These are phyloP conservation scores for Aureococcus anophagefferens DNA, from an alignment of 108 stramenopile species.

Conservation along the genomic window DNA sequence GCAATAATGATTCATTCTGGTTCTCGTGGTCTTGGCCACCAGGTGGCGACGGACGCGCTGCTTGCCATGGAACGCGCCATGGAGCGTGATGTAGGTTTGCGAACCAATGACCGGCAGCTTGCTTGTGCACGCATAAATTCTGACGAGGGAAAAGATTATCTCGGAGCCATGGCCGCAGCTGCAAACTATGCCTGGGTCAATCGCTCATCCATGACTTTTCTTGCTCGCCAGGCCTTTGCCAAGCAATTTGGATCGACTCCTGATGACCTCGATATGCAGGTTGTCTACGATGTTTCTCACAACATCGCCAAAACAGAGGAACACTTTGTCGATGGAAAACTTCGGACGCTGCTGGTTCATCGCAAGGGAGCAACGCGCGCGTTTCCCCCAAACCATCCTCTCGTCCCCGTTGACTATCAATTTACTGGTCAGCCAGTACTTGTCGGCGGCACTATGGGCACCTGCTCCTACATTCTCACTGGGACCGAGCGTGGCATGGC, in stretches of 20 bases:
- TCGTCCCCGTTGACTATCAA: conserved; percentile 72
- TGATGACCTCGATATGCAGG: conserved; percentile 74
- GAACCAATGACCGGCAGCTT: conserved; percentile 65
- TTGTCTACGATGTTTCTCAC: conserved; percentile 72
- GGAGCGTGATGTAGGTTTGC: conserved; percentile 49
- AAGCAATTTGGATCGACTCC: conserved; percentile 62
- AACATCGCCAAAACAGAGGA: conserved; percentile 79
- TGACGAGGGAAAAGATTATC: conserved; percentile 66
- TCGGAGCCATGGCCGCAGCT: conserved; percentile 57
- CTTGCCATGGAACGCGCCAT: conserved; percentile 66
- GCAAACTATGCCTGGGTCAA: conserved; percentile 83
- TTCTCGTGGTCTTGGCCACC: conserved; percentile 66
- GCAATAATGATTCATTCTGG: conserved; percentile 76
- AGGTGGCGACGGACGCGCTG: conserved; percentile 74
- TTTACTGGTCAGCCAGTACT: conserved; percentile 69
- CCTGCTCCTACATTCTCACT: conserved; percentile 55
- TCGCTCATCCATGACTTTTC: conserved; percentile 63
- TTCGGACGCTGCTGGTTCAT: conserved; percentile 68
- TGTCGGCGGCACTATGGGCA: conserved; percentile 81
- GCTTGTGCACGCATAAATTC: conserved; percentile 63
- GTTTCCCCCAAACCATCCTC: conserved; percentile 71
- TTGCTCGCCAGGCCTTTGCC: conserved; percentile 63
- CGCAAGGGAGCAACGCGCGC: conserved; percentile 71
- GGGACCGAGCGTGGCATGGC: conserved; percentile 70
- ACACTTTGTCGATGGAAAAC: conserved; percentile 57